These are phyloP conservation scores for Trypanosoma scelopori DNA, from an alignment of 208 protist species.

Conservation along the genomic window DNA sequence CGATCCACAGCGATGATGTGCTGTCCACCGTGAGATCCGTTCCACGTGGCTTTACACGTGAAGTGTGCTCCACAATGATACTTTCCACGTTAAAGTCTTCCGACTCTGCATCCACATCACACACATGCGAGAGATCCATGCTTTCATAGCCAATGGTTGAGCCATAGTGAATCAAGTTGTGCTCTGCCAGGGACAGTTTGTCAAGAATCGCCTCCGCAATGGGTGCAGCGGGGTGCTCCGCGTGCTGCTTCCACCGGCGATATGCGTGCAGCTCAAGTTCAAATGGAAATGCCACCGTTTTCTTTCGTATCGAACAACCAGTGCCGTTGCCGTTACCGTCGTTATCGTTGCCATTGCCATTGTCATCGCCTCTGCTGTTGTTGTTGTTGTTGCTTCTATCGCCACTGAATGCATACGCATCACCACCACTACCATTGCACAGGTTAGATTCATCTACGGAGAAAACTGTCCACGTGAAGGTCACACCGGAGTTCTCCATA, in stretches of 20 bases:
- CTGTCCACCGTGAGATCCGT: constrained; percentile 80
- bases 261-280: constrained; percentile 83
- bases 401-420: too few relatives aligned
- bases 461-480: constrained; percentile 84
- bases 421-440: too few relatives aligned
- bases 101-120: constrained; percentile 73
- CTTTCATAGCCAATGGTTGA: constrained; percentile 76
- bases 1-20: constrained; percentile 81
- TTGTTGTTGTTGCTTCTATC: too few relatives aligned
- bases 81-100: constrained; percentile 86
- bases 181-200: constrained; percentile 75
- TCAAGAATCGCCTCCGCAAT: constrained; percentile 83
- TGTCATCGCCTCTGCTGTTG: background rate
- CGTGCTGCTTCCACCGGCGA: constrained; percentile 77
- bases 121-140: constrained; percentile 81
- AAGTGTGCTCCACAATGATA: constrained; percentile 86
- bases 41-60: constrained; percentile 60
- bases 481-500: constrained; percentile 80
- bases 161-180: constrained; percentile 76
- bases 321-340: constrained; percentile 5
- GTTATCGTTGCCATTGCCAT: constrained; percentile 7
- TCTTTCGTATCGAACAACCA: constrained; percentile 44
- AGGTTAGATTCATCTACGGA: constrained; percentile 77
- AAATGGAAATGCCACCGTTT: constrained; percentile 84
- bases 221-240: constrained; percentile 62